Evolutionary conservation across 225 moss, liverwort and hornwort species (phyloP).

Genomic region (Lunularia cruciata): DNA sequence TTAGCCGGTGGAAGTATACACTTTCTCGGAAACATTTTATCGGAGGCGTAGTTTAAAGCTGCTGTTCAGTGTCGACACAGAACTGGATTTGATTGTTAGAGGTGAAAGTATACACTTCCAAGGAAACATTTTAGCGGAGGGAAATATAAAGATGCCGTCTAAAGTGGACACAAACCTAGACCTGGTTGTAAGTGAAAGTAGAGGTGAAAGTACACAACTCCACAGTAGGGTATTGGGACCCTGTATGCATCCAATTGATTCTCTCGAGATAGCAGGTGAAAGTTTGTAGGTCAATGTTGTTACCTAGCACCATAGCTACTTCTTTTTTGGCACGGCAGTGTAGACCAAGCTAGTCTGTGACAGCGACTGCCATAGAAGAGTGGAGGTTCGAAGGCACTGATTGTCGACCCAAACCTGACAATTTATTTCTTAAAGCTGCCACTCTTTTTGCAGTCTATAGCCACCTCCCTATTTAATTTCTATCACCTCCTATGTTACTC

Average conservation of each 20-base stretch:
- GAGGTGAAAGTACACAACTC: not conserved
- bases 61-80: not conserved
- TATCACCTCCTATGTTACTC: not conserved
- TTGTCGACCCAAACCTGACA: conserved; percentile 7
- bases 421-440: not conserved
- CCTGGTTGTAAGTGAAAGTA: too few species aligned
- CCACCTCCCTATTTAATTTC: conserved; percentile 6
- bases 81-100: not conserved
- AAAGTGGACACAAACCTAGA: not conserved
- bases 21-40: too few species aligned
- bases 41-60: too few species aligned
- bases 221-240: not conserved
- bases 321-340: not conserved
- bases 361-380: not conserved
- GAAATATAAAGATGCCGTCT: too few species aligned
- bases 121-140: not conserved
- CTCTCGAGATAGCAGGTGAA: not conserved
- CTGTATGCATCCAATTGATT: not conserved
- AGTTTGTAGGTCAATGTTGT: not conserved
- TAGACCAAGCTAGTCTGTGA: not conserved
- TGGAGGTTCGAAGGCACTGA: conserved; percentile 1
- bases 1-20: too few species aligned
- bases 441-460: not conserved
- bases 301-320: not conserved
- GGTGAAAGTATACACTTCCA: too few species aligned